Percentiles rank a stretch among this genome's conserved stretches.
Evolutionary conservation across 148 eudicot genomes (phyloP).

Genomic region (Fallopia convolvulus): DNA sequence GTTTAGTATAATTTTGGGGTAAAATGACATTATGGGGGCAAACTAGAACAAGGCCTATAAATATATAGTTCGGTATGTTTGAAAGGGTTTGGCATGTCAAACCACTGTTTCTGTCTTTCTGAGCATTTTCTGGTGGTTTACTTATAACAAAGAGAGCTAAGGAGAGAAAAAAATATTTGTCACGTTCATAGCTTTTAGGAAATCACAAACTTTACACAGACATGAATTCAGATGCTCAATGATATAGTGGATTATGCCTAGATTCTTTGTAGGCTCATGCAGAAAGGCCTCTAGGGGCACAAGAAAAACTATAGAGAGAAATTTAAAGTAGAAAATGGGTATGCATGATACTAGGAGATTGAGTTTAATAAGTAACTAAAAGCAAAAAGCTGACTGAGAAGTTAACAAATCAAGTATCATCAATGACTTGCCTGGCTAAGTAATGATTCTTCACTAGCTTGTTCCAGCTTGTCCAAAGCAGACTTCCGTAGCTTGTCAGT

Average conservation of each 20-base stretch:
- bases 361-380: neutral
- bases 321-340: neutral
- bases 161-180: neutral
- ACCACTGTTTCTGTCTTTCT: neutral
- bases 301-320: neutral
- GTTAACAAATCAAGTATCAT: neutral
- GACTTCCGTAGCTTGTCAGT: constrained; percentile 42
- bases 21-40: too few species aligned
- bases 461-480: constrained; percentile 74
- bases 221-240: neutral
- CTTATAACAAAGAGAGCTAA: neutral
- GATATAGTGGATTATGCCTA: neutral
- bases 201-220: neutral
- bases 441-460: constrained; percentile 75
- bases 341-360: neutral
- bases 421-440: constrained; percentile 73
- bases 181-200: neutral
- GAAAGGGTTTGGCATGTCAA: neutral
- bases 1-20: too few species aligned
- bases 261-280: neutral
- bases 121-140: constrained; percentile 1
- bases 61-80: neutral
- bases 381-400: neutral
- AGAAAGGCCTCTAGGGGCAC: neutral
- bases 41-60: neutral